Evolutionary conservation across 1,284 basidiomycete genomes (phyloP).

Genomic region (Malassezia cuniculi): DNA sequence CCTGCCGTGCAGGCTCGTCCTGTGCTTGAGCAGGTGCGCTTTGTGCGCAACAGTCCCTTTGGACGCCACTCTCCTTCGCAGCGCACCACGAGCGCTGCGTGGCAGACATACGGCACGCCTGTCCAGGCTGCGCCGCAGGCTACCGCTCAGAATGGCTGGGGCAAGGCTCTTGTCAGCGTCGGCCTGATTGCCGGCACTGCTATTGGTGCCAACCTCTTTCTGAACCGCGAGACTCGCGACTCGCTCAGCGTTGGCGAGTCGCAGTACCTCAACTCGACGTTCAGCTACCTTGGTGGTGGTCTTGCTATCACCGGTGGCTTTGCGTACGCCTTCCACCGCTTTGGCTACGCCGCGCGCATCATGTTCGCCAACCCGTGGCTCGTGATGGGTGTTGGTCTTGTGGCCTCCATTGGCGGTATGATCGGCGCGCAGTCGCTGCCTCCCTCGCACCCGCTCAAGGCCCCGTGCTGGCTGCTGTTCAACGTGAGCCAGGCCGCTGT

Average conservation of each 20-base stretch:
- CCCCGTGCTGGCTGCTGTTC: slow-evolving; percentile 52
- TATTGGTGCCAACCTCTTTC: slow-evolving; percentile 37
- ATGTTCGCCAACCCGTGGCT: slow-evolving; percentile 77
- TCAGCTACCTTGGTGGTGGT: slow-evolving; percentile 72
- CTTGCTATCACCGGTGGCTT: slow-evolving; percentile 62
- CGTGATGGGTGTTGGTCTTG: slow-evolving; percentile 66
- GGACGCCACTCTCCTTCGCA: slow-evolving; percentile 5
- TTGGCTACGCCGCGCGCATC: slow-evolving; percentile 61
- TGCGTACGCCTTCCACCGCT: slow-evolving; percentile 65
- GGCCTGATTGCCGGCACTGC: slow-evolving; percentile 40
- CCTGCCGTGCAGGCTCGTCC: too few relatives aligned
- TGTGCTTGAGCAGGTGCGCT: slow-evolving; percentile 13
- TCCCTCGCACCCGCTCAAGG: slow-evolving; percentile 44
- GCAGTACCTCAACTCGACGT: slow-evolving; percentile 62
- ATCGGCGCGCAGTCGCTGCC: slow-evolving; percentile 40
- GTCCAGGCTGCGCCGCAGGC: background rate
- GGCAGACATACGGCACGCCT: too few relatives aligned
- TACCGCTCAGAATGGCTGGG: slow-evolving; percentile 26
- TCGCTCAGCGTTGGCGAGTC: slow-evolving; percentile 23
- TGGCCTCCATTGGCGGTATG: slow-evolving; percentile 47
- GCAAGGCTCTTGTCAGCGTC: slow-evolving; percentile 26
- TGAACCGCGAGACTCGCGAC: slow-evolving; percentile 39
- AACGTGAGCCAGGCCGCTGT: slow-evolving; percentile 73
- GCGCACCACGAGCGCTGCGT: too few relatives aligned
- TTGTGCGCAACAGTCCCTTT: slow-evolving; percentile 12